Conservation (phyloP, 441 rosid species). For the Jatropha podagrica region DNA sequence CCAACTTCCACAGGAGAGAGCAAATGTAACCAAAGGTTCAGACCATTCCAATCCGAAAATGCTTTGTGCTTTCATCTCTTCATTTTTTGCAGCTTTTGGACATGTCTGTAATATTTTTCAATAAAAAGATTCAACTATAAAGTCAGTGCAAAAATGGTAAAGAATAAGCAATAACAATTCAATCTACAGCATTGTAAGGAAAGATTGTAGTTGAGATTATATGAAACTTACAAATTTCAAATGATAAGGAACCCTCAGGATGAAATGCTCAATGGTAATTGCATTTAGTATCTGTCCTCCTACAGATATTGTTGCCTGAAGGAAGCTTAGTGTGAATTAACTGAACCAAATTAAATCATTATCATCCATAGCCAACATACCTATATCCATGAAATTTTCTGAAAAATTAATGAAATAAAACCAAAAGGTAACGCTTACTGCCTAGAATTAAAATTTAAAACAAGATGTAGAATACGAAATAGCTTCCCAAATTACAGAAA, state of each 20-base stretch:
- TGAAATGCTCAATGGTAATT: conserved; percentile 79
- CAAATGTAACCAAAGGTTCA: conserved; percentile 75
- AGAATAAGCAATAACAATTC: not conserved
- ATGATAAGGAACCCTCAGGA: conserved; percentile 82
- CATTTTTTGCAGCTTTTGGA: conserved; percentile 61
- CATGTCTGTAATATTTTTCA: conserved; percentile 44
- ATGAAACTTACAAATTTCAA: conserved; percentile 63
- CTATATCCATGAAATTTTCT: not conserved
- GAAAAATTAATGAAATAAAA: too few species aligned
- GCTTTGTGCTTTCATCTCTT: conserved; percentile 57
- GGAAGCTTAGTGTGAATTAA: conserved; percentile 20
- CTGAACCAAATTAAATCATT: not conserved
- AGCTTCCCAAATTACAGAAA: not conserved
- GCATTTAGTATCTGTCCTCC: conserved; percentile 75
- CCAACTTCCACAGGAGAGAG: conserved; percentile 88
- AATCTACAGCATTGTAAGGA: too few species aligned
- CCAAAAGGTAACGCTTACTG: too few species aligned
- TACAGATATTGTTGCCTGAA: conserved; percentile 66
- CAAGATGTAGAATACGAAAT: too few species aligned
- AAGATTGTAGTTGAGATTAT: not conserved
- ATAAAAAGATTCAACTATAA: conserved; percentile 5
- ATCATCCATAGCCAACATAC: not conserved
- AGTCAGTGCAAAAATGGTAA: not conserved
- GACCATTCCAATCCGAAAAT: conserved; percentile 72
- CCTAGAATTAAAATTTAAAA: too few species aligned